A percentile compares a stretch with the other conserved stretches of the same genome.
Conservation (phyloP, 2,329 filamentous ascomycete genomes). For the Arthrobotrys conoides region DNA sequence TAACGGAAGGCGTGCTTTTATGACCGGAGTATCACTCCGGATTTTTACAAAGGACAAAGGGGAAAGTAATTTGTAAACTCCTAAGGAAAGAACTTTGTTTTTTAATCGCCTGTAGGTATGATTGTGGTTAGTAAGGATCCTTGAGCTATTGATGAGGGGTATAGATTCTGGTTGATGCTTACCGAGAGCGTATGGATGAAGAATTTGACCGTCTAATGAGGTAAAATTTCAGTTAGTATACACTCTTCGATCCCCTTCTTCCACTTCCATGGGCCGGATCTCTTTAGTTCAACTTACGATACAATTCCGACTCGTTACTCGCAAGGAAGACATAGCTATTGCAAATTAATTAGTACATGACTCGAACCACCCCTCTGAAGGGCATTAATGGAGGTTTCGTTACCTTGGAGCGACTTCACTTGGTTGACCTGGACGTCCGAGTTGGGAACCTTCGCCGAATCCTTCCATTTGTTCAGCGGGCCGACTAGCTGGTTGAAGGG, state of each 20-base stretch:
- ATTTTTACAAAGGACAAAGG: background rate
- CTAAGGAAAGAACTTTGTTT: background rate
- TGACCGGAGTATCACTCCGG: conserved; percentile 9
- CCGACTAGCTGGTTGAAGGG: conserved; percentile 68
- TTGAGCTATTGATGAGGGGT: background rate
- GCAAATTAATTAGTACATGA: background rate
- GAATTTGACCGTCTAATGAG: conserved; percentile 60
- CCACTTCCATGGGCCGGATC: background rate
- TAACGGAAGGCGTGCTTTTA: background rate
- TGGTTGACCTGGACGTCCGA: conserved; percentile 68
- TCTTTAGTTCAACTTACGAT: conserved; percentile 48
- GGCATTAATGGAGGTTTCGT: too few relatives aligned
- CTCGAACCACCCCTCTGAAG: too few relatives aligned
- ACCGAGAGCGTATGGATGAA: conserved; percentile 63
- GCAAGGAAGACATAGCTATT: conserved; percentile 63
- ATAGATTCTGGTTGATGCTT: conserved; percentile 6
- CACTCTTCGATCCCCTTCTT: background rate
- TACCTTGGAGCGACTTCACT: conserved; percentile 68
- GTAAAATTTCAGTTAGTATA: background rate
- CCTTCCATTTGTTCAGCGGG: conserved; percentile 69
- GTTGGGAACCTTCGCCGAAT: conserved; percentile 67
- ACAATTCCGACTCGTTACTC: conserved; percentile 61
- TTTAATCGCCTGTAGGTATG: conserved; percentile 17
- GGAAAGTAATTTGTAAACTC: background rate
- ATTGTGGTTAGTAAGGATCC: background rate